Conservation (phyloP, 164 flowering plant genomes). For the Buxus sempervirens region DNA sequence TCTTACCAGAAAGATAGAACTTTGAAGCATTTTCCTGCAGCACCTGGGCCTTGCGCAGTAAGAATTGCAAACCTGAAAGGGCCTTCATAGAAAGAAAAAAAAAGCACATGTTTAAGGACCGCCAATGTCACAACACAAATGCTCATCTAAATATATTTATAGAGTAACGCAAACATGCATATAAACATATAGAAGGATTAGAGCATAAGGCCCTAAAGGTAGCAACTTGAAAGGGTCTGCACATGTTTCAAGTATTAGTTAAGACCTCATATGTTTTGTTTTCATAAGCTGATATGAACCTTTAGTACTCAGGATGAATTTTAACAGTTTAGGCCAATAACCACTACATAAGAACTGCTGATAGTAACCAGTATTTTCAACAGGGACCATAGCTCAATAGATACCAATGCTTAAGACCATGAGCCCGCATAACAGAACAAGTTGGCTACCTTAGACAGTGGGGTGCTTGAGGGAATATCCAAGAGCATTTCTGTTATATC, state of each 20-base stretch:
- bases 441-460: constrained; percentile 73
- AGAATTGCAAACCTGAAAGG: constrained; percentile 69
- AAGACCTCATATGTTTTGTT: no score
- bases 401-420: background rate
- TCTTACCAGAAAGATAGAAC: constrained; percentile 58
- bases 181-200: background rate
- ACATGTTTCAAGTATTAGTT: no score
- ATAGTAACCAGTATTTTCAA: no score
- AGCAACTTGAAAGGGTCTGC: no score
- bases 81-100: constrained; percentile 40
- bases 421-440: constrained; percentile 6
- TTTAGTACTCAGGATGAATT: no score
- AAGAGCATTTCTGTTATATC: constrained; percentile 63
- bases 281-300: no score
- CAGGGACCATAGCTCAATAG: background rate
- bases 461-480: constrained; percentile 59
- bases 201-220: background rate
- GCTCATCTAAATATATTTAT: background rate
- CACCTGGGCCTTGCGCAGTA: constrained; percentile 40
- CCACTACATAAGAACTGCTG: no score
- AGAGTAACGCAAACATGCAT: no score
- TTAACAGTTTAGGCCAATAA: no score
- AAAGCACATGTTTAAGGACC: constrained; percentile 4
- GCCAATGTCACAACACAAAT: background rate
- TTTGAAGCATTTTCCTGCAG: constrained; percentile 64